Percentiles rank a stretch among this genome's conserved stretches.
Evolutionary conservation across 2,329 filamentous ascomycete genomes (phyloP).

Genomic region (Fusarium tanahbumbuense): DNA sequence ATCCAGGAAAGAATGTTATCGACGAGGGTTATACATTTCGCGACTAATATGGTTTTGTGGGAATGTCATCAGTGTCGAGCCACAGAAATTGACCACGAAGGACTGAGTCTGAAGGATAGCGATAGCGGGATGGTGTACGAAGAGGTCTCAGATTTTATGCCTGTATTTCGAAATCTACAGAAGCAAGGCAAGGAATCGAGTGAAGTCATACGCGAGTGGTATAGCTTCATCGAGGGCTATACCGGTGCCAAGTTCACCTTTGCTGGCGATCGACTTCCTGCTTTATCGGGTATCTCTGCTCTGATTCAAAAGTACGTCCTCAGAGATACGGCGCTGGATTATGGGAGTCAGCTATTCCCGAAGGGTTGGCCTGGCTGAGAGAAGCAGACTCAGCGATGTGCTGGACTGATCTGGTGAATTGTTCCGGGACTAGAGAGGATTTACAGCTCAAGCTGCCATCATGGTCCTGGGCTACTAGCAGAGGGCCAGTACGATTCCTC

Average conservation of each 20-base stretch:
- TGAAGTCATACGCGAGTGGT: not conserved
- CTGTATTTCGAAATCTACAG: not conserved
- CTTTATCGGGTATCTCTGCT: not conserved
- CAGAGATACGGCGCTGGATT: not conserved
- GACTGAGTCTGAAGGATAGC: not conserved
- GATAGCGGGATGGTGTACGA: not conserved
- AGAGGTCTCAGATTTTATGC: not conserved
- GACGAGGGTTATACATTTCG: not conserved
- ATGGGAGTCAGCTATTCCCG: not conserved
- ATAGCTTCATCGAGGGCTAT: not conserved
- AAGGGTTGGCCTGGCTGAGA: not conserved
- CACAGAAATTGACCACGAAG: not conserved
- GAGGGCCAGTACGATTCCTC: not conserved
- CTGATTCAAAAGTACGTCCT: not conserved
- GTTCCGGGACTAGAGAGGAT: not conserved
- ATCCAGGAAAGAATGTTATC: not conserved
- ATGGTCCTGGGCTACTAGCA: not conserved
- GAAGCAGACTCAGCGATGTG: accelerated
- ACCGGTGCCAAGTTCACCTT: not conserved
- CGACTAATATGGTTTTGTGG: not conserved
- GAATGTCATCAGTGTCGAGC: not conserved
- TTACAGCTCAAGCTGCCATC: not conserved
- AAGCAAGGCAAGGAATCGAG: accelerated
- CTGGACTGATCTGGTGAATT: not conserved
- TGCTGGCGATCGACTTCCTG: not conserved